Evolutionary conservation across 2,329 filamentous ascomycete species (phyloP).

Genomic region (Paecilomyces sp.): DNA sequence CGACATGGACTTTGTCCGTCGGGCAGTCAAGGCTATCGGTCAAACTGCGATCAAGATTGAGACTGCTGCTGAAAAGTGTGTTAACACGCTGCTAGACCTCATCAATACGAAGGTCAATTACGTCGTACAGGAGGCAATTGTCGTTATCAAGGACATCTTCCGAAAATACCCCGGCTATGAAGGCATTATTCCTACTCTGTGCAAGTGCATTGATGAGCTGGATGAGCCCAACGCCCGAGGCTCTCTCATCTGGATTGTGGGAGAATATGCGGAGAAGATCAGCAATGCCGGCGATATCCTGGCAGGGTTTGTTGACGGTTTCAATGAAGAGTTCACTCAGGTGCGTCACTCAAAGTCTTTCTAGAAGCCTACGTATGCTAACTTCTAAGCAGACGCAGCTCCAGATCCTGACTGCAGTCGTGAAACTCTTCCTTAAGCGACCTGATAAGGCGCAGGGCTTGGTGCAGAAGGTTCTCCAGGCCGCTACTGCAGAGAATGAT

Average conservation of each 20-base stretch:
- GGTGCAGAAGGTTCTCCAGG: constrained; percentile 89
- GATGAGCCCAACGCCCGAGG: constrained; percentile 89
- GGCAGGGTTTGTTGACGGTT: constrained; percentile 82
- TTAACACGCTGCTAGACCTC: constrained; percentile 84
- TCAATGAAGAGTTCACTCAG: constrained; percentile 94
- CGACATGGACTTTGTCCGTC: constrained; percentile 96
- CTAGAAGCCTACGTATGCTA: too few relatives aligned
- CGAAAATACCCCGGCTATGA: constrained; percentile 97
- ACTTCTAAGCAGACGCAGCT: constrained; percentile 69
- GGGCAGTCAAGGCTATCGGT: constrained; percentile 91
- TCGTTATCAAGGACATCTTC: constrained; percentile 99
- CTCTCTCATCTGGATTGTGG: constrained; percentile 96
- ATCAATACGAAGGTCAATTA: constrained; percentile 99
- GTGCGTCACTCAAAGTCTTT: too few relatives aligned
- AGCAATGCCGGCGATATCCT: constrained; percentile 96
- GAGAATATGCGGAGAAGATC: constrained; percentile 98
- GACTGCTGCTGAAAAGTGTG: constrained; percentile 86
- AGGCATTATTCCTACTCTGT: constrained; percentile 92
- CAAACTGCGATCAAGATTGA: constrained; percentile 99
- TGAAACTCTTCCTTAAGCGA: constrained; percentile 96
- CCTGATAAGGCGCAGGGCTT: constrained; percentile 84
- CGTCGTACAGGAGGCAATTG: constrained; percentile 93
- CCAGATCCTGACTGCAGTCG: constrained; percentile 92
- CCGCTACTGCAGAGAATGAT: constrained; percentile 88
- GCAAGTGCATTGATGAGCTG: constrained; percentile 92